These are phyloP conservation scores for Populus ilicifolia DNA, from an alignment of 345 rosid genomes.

Conservation along the genomic window DNA sequence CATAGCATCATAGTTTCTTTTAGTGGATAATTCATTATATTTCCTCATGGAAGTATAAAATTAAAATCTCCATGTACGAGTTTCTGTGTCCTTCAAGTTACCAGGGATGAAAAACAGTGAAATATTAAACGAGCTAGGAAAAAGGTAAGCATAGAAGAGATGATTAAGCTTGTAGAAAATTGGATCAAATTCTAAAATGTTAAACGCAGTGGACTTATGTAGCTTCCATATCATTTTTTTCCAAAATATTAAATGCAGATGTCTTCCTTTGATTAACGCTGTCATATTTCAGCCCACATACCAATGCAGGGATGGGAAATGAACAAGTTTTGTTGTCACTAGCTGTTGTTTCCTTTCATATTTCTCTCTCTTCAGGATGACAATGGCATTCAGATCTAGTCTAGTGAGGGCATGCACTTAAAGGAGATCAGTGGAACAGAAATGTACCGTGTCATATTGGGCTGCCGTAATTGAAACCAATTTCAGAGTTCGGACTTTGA, in stretches of 20 bases:
- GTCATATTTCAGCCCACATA: background rate
- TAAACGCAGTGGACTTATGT: background rate
- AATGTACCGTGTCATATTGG: background rate
- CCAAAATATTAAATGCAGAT: background rate
- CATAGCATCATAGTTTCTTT: background rate
- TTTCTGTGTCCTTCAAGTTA: background rate
- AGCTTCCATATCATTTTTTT: background rate
- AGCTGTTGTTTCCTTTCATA: background rate
- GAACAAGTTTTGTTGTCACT: background rate
- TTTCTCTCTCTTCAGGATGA: background rate
- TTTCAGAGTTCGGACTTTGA: background rate
- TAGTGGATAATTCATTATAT: background rate
- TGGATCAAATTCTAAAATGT: background rate
- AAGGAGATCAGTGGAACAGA: background rate
- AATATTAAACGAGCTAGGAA: background rate
- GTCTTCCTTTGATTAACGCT: background rate
- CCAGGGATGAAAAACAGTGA: background rate
- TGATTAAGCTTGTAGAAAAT: background rate
- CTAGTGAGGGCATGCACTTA: too few species aligned
- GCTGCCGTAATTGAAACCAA: background rate
- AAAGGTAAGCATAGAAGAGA: background rate
- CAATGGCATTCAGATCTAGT: background rate
- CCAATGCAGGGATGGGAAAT: background rate
- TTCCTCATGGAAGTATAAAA: background rate
- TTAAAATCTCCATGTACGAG: background rate